Evolutionary conservation across 306 rosid genomes (phyloP).

Genomic region (Medicago arabica): DNA sequence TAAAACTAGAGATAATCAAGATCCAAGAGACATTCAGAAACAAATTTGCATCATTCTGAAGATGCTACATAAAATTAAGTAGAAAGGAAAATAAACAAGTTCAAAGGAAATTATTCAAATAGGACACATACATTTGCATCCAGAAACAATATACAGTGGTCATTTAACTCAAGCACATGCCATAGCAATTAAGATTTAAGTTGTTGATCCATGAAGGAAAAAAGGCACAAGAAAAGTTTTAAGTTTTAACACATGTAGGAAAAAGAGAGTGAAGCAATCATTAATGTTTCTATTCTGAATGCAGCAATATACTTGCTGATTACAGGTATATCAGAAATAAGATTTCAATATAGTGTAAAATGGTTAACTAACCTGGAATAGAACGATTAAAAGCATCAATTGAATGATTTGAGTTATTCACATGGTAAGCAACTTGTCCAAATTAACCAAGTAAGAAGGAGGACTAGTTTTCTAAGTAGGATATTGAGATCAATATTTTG

Average conservation of each 20-base stretch:
- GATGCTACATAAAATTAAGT: conserved; percentile 5
- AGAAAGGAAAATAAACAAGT: conserved; percentile 18
- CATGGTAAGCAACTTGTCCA: neutral
- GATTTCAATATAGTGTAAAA: neutral
- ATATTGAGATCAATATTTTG: neutral
- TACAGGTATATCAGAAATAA: conserved; percentile 11
- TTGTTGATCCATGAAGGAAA: conserved; percentile 5
- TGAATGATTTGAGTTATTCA: neutral
- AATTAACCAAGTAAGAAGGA: conserved; percentile 1
- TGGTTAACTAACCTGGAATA: conserved; percentile 8
- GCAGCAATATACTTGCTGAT: conserved; percentile 13
- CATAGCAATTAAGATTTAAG: neutral
- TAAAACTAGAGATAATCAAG: neutral
- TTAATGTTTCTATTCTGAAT: conserved; percentile 2
- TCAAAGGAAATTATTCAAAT: conserved; percentile 13
- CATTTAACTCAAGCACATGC: neutral
- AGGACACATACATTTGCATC: conserved; percentile 9
- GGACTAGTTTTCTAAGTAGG: too few relatives aligned
- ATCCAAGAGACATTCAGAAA: neutral
- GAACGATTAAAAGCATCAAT: neutral
- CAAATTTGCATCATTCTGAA: conserved; percentile 12
- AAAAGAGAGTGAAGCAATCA: neutral
- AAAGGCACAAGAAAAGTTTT: conserved; percentile 1
- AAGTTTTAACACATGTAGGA: neutral
- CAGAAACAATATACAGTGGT: neutral